Conservation (phyloP, 164 flowering plant genomes). For the Kalanchoe fedtschenkoi region DNA sequence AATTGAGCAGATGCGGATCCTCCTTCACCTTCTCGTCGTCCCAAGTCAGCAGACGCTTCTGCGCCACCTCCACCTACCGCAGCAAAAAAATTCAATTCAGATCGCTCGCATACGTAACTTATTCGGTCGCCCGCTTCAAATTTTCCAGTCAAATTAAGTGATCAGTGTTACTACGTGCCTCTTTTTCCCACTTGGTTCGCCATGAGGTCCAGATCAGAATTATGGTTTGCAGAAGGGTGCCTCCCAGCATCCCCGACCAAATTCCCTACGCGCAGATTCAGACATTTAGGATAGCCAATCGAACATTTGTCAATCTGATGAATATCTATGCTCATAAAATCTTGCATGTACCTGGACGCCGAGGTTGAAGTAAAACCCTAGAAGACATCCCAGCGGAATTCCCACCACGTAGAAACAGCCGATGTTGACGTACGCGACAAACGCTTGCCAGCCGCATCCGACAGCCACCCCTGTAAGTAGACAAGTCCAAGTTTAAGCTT, state of each 20-base stretch:
- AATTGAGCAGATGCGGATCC: no score
- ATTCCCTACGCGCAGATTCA: constrained; percentile 29
- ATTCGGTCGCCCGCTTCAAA: no score
- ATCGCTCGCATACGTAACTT: background rate
- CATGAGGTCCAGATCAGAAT: constrained; percentile 35
- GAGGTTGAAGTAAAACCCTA: constrained; percentile 8
- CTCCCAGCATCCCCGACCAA: constrained; percentile 65
- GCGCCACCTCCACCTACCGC: background rate
- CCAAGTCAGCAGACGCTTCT: background rate
- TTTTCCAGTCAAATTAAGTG: no score
- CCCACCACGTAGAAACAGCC: constrained; percentile 59
- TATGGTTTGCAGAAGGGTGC: constrained; percentile 42
- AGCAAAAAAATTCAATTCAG: background rate
- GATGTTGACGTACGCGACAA: constrained; percentile 43
- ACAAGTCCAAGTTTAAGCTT: no score
- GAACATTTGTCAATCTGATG: no score
- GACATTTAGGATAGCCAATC: no score
- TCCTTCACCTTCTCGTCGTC: no score
- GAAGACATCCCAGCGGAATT: constrained; percentile 34
- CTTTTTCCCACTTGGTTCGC: constrained; percentile 43
- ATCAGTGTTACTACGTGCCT: constrained; percentile 16
- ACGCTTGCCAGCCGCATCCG: constrained; percentile 37
- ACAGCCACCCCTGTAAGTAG: constrained; percentile 35
- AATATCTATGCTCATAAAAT: no score
- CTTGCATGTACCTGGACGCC: constrained; percentile 66